Base-by-base conservation (phyloP, 768 basidiomycete species). In the Naganishia randhawae region DNA sequence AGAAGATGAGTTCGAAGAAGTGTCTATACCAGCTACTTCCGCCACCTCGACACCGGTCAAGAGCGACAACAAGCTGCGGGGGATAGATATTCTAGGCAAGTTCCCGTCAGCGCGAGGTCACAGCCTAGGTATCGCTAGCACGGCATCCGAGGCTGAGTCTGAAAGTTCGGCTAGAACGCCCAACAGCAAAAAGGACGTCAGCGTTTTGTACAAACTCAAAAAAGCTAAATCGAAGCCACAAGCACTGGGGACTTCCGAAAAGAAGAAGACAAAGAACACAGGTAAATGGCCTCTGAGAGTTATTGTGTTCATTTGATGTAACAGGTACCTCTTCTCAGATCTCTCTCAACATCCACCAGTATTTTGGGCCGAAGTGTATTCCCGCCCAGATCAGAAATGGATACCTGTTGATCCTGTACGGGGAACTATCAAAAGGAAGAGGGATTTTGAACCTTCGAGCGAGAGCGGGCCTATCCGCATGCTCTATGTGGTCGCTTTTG, bases 301-400 rank as follows among this genome's bases (percentile, higher is more conserved):
- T 11, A 39, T 3, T 4, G n/a, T 33, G 33, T 33, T 0, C 48
- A 6, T 29, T n/a, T 2, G 11, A 33, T 22, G n/a, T 48, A n/a
- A 48, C 25, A 17, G n/a, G 1, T 7, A 27, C 27, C 35, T 48
- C 29, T 14, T 25, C 9, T 39, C 48, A 77, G 77, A 78, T 55
- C 69, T 79, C 0, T 67, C 69, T 0, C 51, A 83, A 71, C 63
- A 87, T 11, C 88, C 92, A 3, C 94, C 95, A 0, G 88, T 93
- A 3, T 91, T 93, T 79, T 99, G 96, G 96, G 91, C 90, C 0
- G 96, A 99, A 80, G 91, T 96, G 0, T 99, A 93, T 81, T 94
- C 92, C 9, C 87, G 91, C 25, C 87, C 93, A 8, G 92, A 96
- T 81, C 86, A 84, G 16, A 86, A 88, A 39, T 99, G 96, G 96